Conservation (phyloP, 2,329 filamentous ascomycete species). For the Claviceps sp. region DNA sequence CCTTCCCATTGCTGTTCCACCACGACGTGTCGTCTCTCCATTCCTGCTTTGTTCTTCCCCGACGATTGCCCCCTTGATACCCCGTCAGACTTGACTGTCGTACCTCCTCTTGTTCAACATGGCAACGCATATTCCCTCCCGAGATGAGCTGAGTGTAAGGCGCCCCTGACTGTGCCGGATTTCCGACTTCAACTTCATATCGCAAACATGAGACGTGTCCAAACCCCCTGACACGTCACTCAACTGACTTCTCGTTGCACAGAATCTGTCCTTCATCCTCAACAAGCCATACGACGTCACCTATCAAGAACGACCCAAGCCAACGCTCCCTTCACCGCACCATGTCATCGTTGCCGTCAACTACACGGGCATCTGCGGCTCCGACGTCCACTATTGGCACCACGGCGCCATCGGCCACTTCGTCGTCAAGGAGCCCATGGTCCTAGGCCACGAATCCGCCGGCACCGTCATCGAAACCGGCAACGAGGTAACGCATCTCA, state of each 20-base stretch:
- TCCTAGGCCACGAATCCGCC: conserved; percentile 62
- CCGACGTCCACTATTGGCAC: conserved; percentile 77
- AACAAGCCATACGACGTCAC: conserved; percentile 59
- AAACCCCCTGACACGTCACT: too few species aligned
- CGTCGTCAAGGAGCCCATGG: conserved; percentile 67
- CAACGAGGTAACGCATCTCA: conserved; percentile 45
- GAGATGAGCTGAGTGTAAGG: conserved; percentile 17
- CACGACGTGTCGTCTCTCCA: too few species aligned
- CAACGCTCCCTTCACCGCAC: conserved; percentile 50
- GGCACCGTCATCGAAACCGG: conserved; percentile 67
- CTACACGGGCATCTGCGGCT: conserved; percentile 82
- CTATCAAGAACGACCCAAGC: conserved; percentile 64
- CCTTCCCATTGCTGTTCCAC: too few species aligned
- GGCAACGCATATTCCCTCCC: conserved; percentile 13
- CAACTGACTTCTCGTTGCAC: too few species aligned
- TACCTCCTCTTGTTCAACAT: conserved; percentile 7
- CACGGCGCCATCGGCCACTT: conserved; percentile 82
- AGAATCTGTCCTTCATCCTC: conserved; percentile 80
- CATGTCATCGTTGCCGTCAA: conserved; percentile 71
- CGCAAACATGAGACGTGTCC: too few species aligned
- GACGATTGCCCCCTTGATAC: too few species aligned
- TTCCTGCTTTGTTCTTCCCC: too few species aligned
- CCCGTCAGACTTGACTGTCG: too few species aligned
- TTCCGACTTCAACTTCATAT: neutral
- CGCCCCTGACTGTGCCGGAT: neutral